Conservation (phyloP, 2,329 filamentous ascomycete species). For the Epichloe aotearoae region DNA sequence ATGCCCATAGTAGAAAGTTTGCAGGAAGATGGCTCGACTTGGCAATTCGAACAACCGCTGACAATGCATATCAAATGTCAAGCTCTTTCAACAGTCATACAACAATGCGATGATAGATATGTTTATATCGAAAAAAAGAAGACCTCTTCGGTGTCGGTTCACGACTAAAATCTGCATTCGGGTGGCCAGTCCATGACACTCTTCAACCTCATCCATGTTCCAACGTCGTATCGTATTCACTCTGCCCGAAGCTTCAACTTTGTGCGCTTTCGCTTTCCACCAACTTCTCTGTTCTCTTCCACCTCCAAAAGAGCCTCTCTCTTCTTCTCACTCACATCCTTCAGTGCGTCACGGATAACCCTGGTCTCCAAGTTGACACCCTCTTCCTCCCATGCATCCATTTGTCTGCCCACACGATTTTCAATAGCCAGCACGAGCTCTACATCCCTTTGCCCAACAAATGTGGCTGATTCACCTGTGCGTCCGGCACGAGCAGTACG, state of each 20-base stretch:
- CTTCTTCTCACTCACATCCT: conserved; percentile 91
- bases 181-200: background rate
- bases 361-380: conserved; percentile 88
- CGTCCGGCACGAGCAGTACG: conserved; percentile 88
- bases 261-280: conserved; percentile 61
- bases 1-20: too few species aligned
- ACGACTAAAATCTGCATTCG: background rate
- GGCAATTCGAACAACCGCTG: too few species aligned
- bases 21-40: too few species aligned
- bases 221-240: conserved; percentile 2
- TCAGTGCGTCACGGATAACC: conserved; percentile 73
- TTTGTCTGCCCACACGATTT: conserved; percentile 60
- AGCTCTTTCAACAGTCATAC: too few species aligned
- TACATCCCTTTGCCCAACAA: conserved; percentile 89
- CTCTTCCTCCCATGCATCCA: conserved; percentile 79
- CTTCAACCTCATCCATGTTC: background rate
- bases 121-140: too few species aligned
- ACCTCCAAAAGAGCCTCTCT: conserved; percentile 81
- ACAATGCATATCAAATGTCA: too few species aligned
- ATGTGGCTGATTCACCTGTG: conserved; percentile 66
- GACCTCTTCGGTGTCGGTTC: too few species aligned
- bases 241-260: conserved; percentile 41
- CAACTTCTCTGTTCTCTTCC: conserved; percentile 81
- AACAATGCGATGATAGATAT: too few species aligned
- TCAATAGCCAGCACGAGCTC: conserved; percentile 86